Base-by-base conservation (phyloP, 2,329 filamentous ascomycete genomes). In the Cladosporium sp. region DNA sequence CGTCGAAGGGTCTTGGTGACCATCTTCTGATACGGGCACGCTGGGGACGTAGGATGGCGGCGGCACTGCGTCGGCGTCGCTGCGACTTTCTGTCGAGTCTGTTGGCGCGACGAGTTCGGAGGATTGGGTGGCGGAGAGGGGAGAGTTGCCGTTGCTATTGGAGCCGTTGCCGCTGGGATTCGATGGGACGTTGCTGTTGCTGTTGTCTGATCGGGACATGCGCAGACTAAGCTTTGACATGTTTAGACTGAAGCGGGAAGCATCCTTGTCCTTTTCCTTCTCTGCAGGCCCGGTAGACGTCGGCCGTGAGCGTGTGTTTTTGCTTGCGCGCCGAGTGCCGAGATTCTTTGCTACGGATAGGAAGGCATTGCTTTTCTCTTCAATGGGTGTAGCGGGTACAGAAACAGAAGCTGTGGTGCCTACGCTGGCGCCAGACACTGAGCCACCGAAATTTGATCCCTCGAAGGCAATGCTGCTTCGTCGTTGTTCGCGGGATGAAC, bases 401-500 rank as follows among this genome's bases (percentile, higher is more conserved):
- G 70, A 72, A 12, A 43, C 61, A 11, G 59, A 54, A 5, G 59
- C 62, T 1, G 65, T 54, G 8, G 66, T 69, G 8, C 59, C 60
- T 2, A 63, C 55, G 58, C 66, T 67, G 36, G 67, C 66, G 17
- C 65, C 68, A 4, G 65, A 62, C 3, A 63, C 60, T 28, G 64
- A 70, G n/a, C 68, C 63, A 49, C 67, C 68, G 38, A 66, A 64
- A 39, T 71, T 74, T 8, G 68, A 51, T 3, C 75, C 74, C 50
- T 78, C 74, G 50, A 77, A 71, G 0, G 73, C 66, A 22, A 76
- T 65, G 63, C 75, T 79, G 58, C 67, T 70, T n/a, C 72, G 70
- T 20, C 70, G 65, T 19, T 78, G 74, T 34, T 69, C 68, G 37
- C 68, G 69, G 39, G 72, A 72, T 3, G 73, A 73, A 5, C 75